Conservation (phyloP, 352 stramenopile species). For the Phytopythium vexans region DNA sequence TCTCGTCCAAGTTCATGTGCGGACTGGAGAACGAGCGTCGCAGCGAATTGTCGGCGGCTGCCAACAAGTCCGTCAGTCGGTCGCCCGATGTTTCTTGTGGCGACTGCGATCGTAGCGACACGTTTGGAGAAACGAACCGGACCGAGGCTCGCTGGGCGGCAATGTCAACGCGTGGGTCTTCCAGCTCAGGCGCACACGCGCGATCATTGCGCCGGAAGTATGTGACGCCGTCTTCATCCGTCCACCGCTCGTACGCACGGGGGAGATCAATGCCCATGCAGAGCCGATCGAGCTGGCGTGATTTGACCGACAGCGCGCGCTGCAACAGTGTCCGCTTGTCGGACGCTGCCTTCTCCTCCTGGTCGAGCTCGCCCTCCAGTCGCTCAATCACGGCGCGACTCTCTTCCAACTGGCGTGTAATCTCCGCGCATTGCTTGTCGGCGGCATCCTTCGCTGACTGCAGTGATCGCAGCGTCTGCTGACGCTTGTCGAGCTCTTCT, state of each 20-base stretch:
- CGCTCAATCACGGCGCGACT: conserved; percentile 29
- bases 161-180: conserved; percentile 52
- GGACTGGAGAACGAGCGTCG: conserved; percentile 41
- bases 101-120: not conserved
- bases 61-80: conserved; percentile 4
- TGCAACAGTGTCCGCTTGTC: conserved; percentile 40
- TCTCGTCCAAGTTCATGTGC: conserved; percentile 30
- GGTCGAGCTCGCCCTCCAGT: conserved; percentile 38
- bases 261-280: conserved; percentile 48
- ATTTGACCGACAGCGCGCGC: conserved; percentile 46
- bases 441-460: conserved; percentile 20
- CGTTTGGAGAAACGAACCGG: not conserved
- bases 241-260: conserved; percentile 32
- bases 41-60: conserved; percentile 24
- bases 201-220: conserved; percentile 44
- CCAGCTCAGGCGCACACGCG: conserved; percentile 29
- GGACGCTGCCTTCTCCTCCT: conserved; percentile 40
- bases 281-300: conserved; percentile 49
- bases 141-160: conserved; percentile 8
- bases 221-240: conserved; percentile 44
- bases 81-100: not conserved
- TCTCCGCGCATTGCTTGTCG: conserved; percentile 13
- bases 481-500: not conserved
- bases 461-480: not conserved
- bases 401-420: conserved; percentile 21